Evolutionary conservation across 2,329 filamentous ascomycete genomes (phyloP), one percentile per base, ranked within the genome.

Genomic region (Shiraia bambusicola): DNA sequence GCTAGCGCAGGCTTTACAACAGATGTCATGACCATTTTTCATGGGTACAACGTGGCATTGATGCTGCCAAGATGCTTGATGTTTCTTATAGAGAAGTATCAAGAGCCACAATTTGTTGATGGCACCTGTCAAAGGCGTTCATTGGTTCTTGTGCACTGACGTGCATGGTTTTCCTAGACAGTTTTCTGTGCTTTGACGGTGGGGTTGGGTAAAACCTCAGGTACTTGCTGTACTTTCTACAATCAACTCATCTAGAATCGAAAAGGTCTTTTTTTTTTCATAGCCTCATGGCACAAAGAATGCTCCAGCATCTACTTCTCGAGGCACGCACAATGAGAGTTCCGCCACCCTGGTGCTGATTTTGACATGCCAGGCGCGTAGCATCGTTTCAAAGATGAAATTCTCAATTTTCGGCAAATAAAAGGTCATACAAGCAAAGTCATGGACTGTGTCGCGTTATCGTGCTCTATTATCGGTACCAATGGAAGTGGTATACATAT

Each of bases 341-440:
- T 4, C 4, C 4, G 19, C 8, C 19, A 22, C 4, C 4, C 19
- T 22, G 8, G 19, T 27, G 30, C 38, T 26, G 28, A 32, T 26
- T 34, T 35, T 22, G 36, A 31, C 40, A 40, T 47, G 34, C 42
- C 45, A 49, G 44, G 40, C 39, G 36, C 14, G 30, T 39, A 39
- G 42, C 33, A 28, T 40, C 33, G 50, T 58, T 53, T 58, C 50
- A 47, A 28, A 50, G 37, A 19, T 55, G 52, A 58, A 56, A 59
- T 54, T 30, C 27, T 10, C 34, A 49, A 47, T 49, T 41, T 40
- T 52, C 45, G 46, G 42, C 54, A 49, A 56, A 53, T 56, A 28
- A 46, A 28, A 33, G 27, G 40, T 43, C 37, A 26, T 25, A 43
- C 32, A 42, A 36, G 42, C 31, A 45, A 49, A 8, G 24, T 39